Percentiles rank a stretch among this genome's conserved stretches.
phyloP scores from a whole-genome alignment of 1,284 basidiomycete species.

The Cutaneotrichosporon cavernicola region DNA sequence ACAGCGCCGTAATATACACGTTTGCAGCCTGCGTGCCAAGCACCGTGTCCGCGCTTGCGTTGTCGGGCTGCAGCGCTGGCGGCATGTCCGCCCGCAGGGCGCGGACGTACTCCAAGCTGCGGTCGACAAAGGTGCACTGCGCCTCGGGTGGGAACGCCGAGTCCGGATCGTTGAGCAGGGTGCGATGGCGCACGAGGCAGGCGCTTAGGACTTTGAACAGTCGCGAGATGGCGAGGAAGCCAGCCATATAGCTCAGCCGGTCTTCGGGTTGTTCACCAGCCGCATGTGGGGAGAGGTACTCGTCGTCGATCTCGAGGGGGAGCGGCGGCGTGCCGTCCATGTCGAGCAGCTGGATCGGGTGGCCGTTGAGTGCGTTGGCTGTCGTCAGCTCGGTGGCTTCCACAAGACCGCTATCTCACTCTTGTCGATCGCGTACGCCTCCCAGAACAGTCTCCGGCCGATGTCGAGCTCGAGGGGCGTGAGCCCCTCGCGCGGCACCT shows the following conservation, averaged over 20 bases:
- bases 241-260: conserved; percentile 27
- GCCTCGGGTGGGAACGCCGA: conserved; percentile 12
- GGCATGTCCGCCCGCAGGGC: conserved; percentile 21
- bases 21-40: conserved; percentile 36
- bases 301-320: conserved; percentile 34
- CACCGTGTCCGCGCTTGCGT: conserved; percentile 7
- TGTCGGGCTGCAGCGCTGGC: conserved; percentile 12
- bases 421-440: conserved; percentile 25
- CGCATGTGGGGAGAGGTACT: conserved; percentile 24
- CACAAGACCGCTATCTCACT: background rate
- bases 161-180: conserved; percentile 19
- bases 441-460: conserved; percentile 32
- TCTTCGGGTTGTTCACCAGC: conserved; percentile 13
- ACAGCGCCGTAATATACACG: conserved; percentile 36
- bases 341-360: conserved; percentile 22
- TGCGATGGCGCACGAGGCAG: conserved; percentile 33
- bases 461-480: conserved; percentile 28
- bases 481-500: conserved; percentile 17
- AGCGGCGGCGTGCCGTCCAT: conserved; percentile 30
- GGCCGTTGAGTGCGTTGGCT: conserved; percentile 31
- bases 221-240: conserved; percentile 23
- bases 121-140: conserved; percentile 7
- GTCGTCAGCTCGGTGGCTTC: conserved; percentile 14
- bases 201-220: conserved; percentile 30
- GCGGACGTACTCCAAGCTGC: conserved; percentile 11